Base-by-base conservation (phyloP, 495 filamentous ascomycete genomes). In the Penicillium salamii region DNA sequence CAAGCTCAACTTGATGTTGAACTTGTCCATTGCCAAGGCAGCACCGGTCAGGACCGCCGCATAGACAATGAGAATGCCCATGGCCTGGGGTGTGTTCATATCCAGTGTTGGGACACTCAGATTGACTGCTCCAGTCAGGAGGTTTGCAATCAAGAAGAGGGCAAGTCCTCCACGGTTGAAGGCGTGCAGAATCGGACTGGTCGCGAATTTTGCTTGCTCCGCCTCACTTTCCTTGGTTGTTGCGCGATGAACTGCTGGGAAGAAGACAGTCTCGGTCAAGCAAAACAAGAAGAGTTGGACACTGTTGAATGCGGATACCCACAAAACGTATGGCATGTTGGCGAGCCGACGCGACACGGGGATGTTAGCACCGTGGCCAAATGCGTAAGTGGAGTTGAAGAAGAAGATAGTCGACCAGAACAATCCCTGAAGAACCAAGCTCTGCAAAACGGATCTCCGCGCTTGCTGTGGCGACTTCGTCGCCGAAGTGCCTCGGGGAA, bases 311-410 rank as follows among this genome's bases (percentile, higher is more conserved):
- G 90, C 84, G 11, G 82, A 73, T 13, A 95, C 85, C 92, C 92
- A 99, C 40, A 96, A 71, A 26, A 97, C 72, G 60, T 99, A 99
- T 0, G 93, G 91, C 44, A 96, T 81, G 61, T 97, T 97, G 7
- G 93, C 93, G 14, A 99, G 70, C 9, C 93, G 83, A 23, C 93
- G 84, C 4, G 93, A 97, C 5, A 97, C 89, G 2, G 72, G 72
- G 17, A 96, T 73, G 20, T 65, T 66, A 31, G 74, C 70, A 5
- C 80, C 82, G 17, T 86, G 73, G 8, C 89, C 91, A 48, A 87
- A 81, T 3, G 73, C 71, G 55, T 80, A 88, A 36, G 79, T 80
- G 17, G 85, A 88, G 12, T 81, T 77, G 40, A 87, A 58, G 19
- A 77, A 69, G 59, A 87, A 95, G 1, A 95, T 69, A 1, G 68